A percentile compares a stretch with the other conserved stretches of the same genome.
Evolutionary conservation across 352 stramenopile species (phyloP).

Genomic region (Globisporangium paroecandrum): DNA sequence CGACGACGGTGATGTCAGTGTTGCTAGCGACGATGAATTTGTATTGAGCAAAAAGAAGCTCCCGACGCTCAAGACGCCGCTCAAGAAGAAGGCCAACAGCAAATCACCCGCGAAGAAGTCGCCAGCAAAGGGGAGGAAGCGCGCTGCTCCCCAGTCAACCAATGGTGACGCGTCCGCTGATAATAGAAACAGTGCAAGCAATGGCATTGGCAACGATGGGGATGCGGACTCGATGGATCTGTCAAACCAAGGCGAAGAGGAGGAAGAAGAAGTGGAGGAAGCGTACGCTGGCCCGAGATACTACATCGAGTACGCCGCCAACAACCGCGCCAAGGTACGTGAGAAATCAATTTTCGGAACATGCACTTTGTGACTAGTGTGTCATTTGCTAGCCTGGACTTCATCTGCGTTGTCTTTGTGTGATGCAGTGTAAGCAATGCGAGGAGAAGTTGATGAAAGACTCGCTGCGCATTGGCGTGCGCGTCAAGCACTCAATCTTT

Average conservation of each 20-base stretch:
- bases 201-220: conserved; percentile 20
- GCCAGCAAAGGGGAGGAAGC: conserved; percentile 1
- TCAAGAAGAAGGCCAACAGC: conserved; percentile 14
- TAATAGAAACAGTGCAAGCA: neutral
- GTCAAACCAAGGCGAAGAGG: conserved; percentile 6
- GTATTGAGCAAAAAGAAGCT: conserved; percentile 19
- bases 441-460: conserved; percentile 53
- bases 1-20: conserved; percentile 15
- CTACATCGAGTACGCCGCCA: conserved; percentile 65
- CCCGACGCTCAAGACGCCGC: conserved; percentile 15
- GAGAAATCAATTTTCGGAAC: neutral
- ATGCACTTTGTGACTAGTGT: neutral
- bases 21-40: conserved; percentile 32
- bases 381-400: neutral
- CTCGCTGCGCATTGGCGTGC: conserved; percentile 49
- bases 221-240: conserved; percentile 38
- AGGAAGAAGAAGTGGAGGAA: conserved; percentile 32
- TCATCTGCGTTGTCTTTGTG: neutral
- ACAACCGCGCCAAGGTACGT: conserved; percentile 53
- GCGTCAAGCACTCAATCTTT: conserved; percentile 77
- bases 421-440: conserved; percentile 61
- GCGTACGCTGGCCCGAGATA: conserved; percentile 53
- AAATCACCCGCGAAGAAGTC: conserved; percentile 18
- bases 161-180: neutral
- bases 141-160: neutral